Evolutionary conservation across 2,329 filamentous ascomycete genomes (phyloP), one percentile per base, ranked within the genome.

Genomic region (Clonostachys byssicola): DNA sequence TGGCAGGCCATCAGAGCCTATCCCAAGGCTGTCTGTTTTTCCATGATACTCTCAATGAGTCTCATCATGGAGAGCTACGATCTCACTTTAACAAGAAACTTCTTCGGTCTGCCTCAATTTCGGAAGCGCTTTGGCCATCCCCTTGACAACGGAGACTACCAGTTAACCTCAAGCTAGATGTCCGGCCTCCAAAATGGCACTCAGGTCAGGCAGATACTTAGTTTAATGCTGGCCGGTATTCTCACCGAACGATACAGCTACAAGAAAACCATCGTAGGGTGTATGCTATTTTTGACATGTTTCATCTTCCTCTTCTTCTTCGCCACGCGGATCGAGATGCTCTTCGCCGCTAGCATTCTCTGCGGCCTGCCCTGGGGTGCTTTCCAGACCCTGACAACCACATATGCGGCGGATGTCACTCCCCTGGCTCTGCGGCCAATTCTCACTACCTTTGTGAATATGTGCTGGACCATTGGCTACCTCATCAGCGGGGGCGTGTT

Each of bases 31-130:
- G 59, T 70, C 35, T 48, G 60, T 14, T 70, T 65, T 65, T 64
- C 62, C 17, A 50, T 68, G 3, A 42, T 65, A 7, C 53, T 70
- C 7, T 65, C 64, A 18, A 58, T 60, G 42, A 62, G 62, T 8
- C 63, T 72, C 44, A 62, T 73, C 51, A 73, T 73, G 70, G 70
- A 72, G 36, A 69, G 65, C 16, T 67, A 67, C 45, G 65, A 67
- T 17, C 63, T 60, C 5, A 62, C 59, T n/a, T 51, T 67, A 1
- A 59, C 70, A 8, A 55, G 53, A 50, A 67, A 62, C 48, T 67
- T 70, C 45, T 70, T 64, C 46, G 65, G 59, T 6, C 67, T 64
- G 44, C 67, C 60, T 5, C 47, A 56, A 5, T 67, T 66, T 43
- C 49, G 49, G 30, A 40, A 47, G 18, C 45, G 54, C 10, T 58